Conservation (phyloP, 176 grass and related monocot species). For the Hordeum marinum region DNA sequence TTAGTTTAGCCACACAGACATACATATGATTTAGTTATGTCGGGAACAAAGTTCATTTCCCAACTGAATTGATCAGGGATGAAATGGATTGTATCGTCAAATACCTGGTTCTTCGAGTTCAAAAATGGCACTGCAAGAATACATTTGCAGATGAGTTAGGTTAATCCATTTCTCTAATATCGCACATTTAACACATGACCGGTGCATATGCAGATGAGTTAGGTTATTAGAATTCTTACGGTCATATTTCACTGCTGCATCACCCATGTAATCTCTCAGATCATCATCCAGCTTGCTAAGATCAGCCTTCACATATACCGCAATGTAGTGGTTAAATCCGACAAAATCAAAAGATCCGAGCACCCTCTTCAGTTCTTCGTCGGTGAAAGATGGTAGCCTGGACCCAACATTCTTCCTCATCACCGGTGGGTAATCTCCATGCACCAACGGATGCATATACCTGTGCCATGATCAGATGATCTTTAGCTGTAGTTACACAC, state of each 20-base stretch:
- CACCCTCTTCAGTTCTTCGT: neutral
- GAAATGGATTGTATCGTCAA: neutral
- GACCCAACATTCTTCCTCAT: slow-evolving; percentile 48
- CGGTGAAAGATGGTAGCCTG: slow-evolving; percentile 36
- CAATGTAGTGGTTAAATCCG: slow-evolving; percentile 71
- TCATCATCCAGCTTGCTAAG: slow-evolving; percentile 33
- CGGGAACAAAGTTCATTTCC: neutral
- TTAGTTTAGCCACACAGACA: neutral
- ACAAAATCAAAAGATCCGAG: slow-evolving; percentile 74
- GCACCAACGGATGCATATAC: slow-evolving; percentile 58
- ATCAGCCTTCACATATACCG: slow-evolving; percentile 48
- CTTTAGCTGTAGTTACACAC: neutral
- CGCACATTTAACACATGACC: neutral
- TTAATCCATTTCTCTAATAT: neutral
- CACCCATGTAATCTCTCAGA: slow-evolving; percentile 57
- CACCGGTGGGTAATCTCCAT: slow-evolving; percentile 59
- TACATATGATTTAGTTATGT: neutral
- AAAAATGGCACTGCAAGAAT: slow-evolving; percentile 41
- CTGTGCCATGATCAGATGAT: neutral
- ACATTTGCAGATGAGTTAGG: neutral
- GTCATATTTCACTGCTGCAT: slow-evolving; percentile 53
- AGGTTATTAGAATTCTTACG: neutral
- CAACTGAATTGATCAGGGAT: neutral
- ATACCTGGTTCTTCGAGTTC: slow-evolving; percentile 38
- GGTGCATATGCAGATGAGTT: no score